These are phyloP conservation scores for Penicillium nucicola DNA, from an alignment of 495 filamentous ascomycete genomes.

Conservation along the genomic window DNA sequence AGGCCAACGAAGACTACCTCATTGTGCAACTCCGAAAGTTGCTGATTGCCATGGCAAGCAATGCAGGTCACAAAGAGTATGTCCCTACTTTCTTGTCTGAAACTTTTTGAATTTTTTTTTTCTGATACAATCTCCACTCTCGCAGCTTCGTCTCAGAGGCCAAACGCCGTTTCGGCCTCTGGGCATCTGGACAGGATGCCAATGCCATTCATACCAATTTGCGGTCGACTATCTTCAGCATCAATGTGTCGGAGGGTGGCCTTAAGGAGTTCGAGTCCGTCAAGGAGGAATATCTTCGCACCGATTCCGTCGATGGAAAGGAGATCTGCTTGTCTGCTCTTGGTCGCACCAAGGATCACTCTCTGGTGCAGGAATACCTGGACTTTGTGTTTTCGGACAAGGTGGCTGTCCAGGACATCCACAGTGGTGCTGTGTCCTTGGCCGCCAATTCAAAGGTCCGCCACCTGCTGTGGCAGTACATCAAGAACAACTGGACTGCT, in stretches of 20 bases:
- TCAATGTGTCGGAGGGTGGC: slow-evolving; percentile 67
- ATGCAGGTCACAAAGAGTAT: slow-evolving; percentile 68
- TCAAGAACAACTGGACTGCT: slow-evolving; percentile 72
- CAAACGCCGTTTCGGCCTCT: slow-evolving; percentile 70
- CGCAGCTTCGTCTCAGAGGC: slow-evolving; percentile 65
- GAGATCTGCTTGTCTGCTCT: slow-evolving; percentile 77
- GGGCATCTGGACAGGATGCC: slow-evolving; percentile 60
- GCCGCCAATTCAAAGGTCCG: slow-evolving; percentile 68
- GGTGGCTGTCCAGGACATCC: slow-evolving; percentile 79
- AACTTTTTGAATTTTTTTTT: background rate
- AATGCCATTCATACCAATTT: slow-evolving; percentile 75
- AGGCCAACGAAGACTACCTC: slow-evolving; percentile 73
- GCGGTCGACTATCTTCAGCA: slow-evolving; percentile 73
- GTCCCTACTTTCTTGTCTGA: slow-evolving; percentile 17
- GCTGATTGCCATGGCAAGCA: slow-evolving; percentile 70
- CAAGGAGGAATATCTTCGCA: slow-evolving; percentile 76
- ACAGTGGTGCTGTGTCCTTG: slow-evolving; percentile 70
- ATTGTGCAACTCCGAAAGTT: slow-evolving; percentile 75
- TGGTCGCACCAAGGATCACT: slow-evolving; percentile 66
- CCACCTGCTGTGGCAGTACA: slow-evolving; percentile 73
- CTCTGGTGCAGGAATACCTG: slow-evolving; percentile 66
- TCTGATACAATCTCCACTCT: slow-evolving; percentile 17
- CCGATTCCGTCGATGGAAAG: slow-evolving; percentile 82
- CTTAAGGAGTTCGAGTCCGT: slow-evolving; percentile 66
- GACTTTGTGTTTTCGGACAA: slow-evolving; percentile 76